Base-by-base conservation (phyloP, 2,329 filamentous ascomycete genomes). In the Fusarium keratoplasticum region DNA sequence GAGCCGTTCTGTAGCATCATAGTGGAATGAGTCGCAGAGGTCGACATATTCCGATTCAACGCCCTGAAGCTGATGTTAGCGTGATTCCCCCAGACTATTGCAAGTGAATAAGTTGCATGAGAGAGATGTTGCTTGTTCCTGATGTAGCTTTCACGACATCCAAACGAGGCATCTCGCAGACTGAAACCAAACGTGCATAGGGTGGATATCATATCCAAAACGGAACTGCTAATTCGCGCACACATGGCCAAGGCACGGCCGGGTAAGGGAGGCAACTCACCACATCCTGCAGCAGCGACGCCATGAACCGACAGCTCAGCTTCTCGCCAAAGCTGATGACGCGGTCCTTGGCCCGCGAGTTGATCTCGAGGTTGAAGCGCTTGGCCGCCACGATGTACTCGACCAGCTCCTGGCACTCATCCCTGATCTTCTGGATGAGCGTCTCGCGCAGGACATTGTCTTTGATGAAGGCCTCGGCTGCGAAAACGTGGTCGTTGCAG, bases 291-390 rank as follows among this genome's bases (percentile, higher is more conserved):
- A 99, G 84, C 70, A 98, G 84, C 7, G 93, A 91, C 25, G 96
- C 90, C 93, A 99, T 95, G 82, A 96, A 96, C 35, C 92, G 90
- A 83, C 96, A 98, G 84, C 95, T 97, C 76, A 99, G 87, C 85
- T 98, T 98, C 88, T 99, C 96, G 64, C 96, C 96, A 77, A 96
- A 95, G 82, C 95, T 97, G 70, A 98, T 92, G 71, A 99, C 94
- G 77, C 96, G 93, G 80, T 96, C 94, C 82, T 95, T 94, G 68
- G 92, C 92, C 77, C 93, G 89, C 7, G 92, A 89, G 81, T 94
- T 94, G 79, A 95, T 93, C 82, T 95, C 93, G 47, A 93, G 85
- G 79, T 92, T 90, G 83, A 92, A 93, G 73, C 90, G 86, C 81
- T 89, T 90, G 11, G 90, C 89, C 2, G 90, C 91, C 35, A 87